Percentiles rank a stretch among this genome's conserved stretches.
These are phyloP conservation scores for Ephemerocybe angulata DNA, from an alignment of 768 basidiomycete genomes.

Conservation along the genomic window DNA sequence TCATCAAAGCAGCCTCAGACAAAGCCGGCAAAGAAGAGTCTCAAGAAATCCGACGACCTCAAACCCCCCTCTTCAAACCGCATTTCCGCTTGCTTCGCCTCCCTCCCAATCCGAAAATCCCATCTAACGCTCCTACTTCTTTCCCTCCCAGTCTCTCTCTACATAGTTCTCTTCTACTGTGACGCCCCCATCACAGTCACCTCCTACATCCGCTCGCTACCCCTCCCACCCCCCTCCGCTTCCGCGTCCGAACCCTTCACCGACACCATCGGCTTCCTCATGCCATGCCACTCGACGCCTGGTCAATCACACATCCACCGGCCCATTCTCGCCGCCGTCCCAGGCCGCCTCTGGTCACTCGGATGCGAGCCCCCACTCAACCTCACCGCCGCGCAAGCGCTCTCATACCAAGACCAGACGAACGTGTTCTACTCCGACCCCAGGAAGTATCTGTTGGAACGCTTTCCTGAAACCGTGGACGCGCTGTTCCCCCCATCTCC, in stretches of 20 bases:
- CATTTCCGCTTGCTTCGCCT: background rate
- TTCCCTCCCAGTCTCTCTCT: constrained; percentile 60
- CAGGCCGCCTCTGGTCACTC: constrained; percentile 68
- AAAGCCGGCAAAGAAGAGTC: constrained; percentile 4
- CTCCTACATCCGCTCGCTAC: constrained; percentile 57
- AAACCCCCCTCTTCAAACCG: background rate
- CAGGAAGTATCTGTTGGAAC: constrained; percentile 52
- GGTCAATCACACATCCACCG: constrained; percentile 87
- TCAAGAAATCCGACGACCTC: background rate
- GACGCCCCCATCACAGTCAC: constrained; percentile 76
- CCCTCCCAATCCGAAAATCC: constrained; percentile 30
- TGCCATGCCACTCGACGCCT: constrained; percentile 97
- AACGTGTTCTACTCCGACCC: constrained; percentile 79
- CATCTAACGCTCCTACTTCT: constrained; percentile 46
- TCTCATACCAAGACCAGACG: constrained; percentile 76
- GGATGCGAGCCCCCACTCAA: constrained; percentile 90
- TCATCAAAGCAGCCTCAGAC: constrained; percentile 16
- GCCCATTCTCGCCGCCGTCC: constrained; percentile 48
- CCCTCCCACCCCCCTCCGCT: constrained; percentile 45
- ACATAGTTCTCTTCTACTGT: constrained; percentile 72
- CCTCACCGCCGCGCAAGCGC: constrained; percentile 18
- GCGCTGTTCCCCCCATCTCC: constrained; percentile 61
- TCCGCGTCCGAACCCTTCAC: constrained; percentile 30
- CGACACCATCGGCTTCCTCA: constrained; percentile 67
- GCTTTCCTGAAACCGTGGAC: constrained; percentile 67